These are phyloP conservation scores for Corymbia citriodora DNA, from an alignment of 441 rosid species.

Conservation along the genomic window DNA sequence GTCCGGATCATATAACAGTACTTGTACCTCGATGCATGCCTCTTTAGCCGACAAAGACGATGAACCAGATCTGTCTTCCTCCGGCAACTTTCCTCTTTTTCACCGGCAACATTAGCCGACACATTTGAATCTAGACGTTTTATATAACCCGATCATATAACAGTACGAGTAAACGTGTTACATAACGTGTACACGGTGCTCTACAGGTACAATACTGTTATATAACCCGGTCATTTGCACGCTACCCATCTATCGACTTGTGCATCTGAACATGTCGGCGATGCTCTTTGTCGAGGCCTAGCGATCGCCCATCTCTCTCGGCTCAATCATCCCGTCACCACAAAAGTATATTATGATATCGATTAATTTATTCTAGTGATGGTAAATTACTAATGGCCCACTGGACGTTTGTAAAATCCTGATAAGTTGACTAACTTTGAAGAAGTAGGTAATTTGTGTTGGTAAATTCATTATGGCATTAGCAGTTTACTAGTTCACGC, in stretches of 20 bases:
- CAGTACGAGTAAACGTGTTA: no score
- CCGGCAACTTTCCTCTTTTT: not conserved
- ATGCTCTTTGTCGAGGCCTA: not conserved
- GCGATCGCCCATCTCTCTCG: not conserved
- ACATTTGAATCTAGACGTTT: no score
- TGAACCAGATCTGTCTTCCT: not conserved
- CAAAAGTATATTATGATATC: no score
- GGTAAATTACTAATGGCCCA: not conserved
- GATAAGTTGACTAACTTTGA: not conserved
- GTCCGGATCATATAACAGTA: not conserved
- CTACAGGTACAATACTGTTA: no score
- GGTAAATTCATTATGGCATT: not conserved
- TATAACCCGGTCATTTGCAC: no score
- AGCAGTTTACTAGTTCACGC: not conserved
- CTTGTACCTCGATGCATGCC: not conserved
- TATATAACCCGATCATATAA: no score
- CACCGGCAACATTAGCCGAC: no score
- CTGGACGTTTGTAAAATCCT: not conserved
- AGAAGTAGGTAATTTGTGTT: not conserved
- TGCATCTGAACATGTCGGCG: not conserved
- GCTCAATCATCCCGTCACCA: not conserved
- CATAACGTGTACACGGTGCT: no score
- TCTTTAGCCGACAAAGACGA: no score
- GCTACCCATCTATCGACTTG: not conserved
- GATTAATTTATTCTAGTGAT: not conserved